These are phyloP conservation scores for Gigaspora rosea DNA, from an alignment of 192 early-diverging fungal species.

Conservation along the genomic window DNA sequence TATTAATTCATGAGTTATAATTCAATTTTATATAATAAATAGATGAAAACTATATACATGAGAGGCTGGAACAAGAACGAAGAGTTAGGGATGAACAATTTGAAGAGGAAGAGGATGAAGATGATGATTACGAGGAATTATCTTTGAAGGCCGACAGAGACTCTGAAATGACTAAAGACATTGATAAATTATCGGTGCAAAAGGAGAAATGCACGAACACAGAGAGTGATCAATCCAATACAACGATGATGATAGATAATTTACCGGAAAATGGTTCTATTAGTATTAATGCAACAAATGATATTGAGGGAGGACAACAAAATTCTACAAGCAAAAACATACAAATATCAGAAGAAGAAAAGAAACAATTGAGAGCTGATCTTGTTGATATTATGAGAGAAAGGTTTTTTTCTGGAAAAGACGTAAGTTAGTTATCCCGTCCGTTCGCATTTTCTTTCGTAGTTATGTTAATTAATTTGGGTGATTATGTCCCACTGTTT, in stretches of 20 bases:
- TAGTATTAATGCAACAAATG: too few species aligned
- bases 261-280: slow-evolving; percentile 29
- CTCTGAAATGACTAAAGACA: not conserved
- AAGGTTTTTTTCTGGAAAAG: slow-evolving; percentile 41
- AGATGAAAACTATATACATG: slow-evolving; percentile 36
- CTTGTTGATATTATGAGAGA: slow-evolving; percentile 45
- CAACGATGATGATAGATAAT: slow-evolving; percentile 1
- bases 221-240: not conserved
- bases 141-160: slow-evolving; percentile 14
- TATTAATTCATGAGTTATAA: not conserved
- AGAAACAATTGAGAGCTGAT: slow-evolving; percentile 35
- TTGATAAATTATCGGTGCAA: not conserved
- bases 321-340: not conserved
- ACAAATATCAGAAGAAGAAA: slow-evolving; percentile 23
- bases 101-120: slow-evolving; percentile 40
- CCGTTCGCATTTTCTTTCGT: not conserved
- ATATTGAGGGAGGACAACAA: too few species aligned
- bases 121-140: slow-evolving; percentile 38
- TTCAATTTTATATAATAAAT: not conserved
- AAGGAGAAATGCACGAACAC: not conserved
- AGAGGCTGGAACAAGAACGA: slow-evolving; percentile 31
- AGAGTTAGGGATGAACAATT: slow-evolving; percentile 39
- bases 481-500: not conserved
- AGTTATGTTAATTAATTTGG: not conserved
- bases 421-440: slow-evolving; percentile 36